Evolutionary conservation across 2,329 filamentous ascomycete species (phyloP), one percentile per base, ranked within the genome.

Genomic region (Escovopsis sp.): DNA sequence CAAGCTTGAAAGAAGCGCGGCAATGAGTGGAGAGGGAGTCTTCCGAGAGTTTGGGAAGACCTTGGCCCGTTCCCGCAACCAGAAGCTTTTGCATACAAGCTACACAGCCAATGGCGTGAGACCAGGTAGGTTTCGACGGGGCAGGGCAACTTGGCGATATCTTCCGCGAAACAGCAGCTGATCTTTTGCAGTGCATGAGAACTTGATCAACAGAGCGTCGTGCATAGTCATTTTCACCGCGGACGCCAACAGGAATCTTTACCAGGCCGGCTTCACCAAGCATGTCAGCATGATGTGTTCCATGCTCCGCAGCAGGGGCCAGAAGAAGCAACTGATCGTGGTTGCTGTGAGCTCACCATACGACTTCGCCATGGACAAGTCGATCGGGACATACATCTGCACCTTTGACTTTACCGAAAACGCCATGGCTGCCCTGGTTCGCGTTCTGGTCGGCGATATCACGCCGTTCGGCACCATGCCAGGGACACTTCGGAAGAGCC

Each of bases 341-440:
- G 82, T 95, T 7, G 84, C 89, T 1, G 88, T 94, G 50, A 94
- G 87, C 61, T 95, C 88, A 1, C 89, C 89, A 0, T 96, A 95
- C 59, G 89, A 96, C 58, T 96, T 96, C 57, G 87, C 86, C 36
- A 87, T 89, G 74, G 89, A 96, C 54, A 81, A 82, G 48, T 79
- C 79, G 1, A 89, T 96, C 34, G 84, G 84, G 6, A 94, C 88
- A 1, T 95, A 95, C 53, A 73, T 96, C 34, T 95, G 89, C 65
- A 94, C 88, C 0, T 95, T 93, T 58, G 88, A 95, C 62, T 95
- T 94, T 54, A 95, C 89, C 1, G 89, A 95, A 52, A 89, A 84
- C 7, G 87, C 89, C 14, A 76, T 95, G 64, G 79, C 82, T 46
- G 84, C 87, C 1, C 66, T 94, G 5, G 85, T 93, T 14, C 79